phyloP scores from a whole-genome alignment of 306 rosid species.

The Trifolium subterraneum region DNA sequence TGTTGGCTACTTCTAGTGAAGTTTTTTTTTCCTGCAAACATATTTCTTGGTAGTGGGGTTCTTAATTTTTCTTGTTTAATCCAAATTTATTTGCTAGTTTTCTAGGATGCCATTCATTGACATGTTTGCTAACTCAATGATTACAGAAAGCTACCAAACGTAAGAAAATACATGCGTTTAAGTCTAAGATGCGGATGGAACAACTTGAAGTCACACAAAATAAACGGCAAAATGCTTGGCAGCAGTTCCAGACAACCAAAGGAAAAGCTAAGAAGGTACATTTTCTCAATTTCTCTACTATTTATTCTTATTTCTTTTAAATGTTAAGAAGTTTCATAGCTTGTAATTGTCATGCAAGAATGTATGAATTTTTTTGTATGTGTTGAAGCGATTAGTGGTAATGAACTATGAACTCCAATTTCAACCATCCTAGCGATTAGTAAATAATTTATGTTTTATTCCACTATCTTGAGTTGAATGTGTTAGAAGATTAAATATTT shows the following conservation, averaged over 20 bases:
- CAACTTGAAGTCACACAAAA: slow-evolving; percentile 97
- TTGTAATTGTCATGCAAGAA: slow-evolving; percentile 13
- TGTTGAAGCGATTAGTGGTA: background rate
- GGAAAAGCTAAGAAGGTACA: slow-evolving; percentile 95
- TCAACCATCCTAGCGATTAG: background rate
- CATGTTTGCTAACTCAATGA: slow-evolving; percentile 39
- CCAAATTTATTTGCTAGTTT: slow-evolving; percentile 10
- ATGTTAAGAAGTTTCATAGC: background rate
- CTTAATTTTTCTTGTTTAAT: slow-evolving; percentile 17
- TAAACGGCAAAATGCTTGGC: slow-evolving; percentile 99
- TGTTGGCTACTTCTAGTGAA: background rate
- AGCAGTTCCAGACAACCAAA: slow-evolving; percentile 92
- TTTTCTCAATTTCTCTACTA: slow-evolving; percentile 9
- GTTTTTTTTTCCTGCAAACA: background rate
- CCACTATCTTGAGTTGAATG: background rate
- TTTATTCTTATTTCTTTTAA: background rate
- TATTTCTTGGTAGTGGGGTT: slow-evolving; percentile 11
- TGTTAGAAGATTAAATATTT: background rate
- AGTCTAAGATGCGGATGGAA: slow-evolving; percentile 97
- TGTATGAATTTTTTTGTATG: background rate
- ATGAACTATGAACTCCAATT: background rate
- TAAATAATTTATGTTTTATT: background rate
- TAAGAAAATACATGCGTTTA: slow-evolving; percentile 94
- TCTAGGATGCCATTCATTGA: slow-evolving; percentile 39
- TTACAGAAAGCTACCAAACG: slow-evolving; percentile 83